Conservation (phyloP, 108 stramenopile genomes). For the Skeletonema costatum region DNA sequence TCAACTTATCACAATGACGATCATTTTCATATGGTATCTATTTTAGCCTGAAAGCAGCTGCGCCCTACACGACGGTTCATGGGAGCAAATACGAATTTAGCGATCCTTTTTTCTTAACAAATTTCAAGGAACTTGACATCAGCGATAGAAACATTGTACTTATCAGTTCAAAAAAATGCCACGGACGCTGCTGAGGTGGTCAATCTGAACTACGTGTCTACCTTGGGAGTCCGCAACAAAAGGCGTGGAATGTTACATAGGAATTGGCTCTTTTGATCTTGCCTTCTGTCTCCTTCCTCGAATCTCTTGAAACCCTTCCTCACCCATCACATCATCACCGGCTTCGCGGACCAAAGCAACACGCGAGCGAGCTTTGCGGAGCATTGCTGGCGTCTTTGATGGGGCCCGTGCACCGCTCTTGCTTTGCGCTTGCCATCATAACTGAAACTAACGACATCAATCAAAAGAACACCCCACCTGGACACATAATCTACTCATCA, state of each 20-base stretch:
- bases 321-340: neutral
- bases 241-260: neutral
- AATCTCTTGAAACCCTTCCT: neutral
- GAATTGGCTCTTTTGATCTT: neutral
- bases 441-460: neutral
- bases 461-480: neutral
- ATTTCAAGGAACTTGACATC: neutral
- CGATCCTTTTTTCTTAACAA: neutral
- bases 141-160: neutral
- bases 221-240: neutral
- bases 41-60: neutral
- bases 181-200: neutral
- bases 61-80: neutral
- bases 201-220: neutral
- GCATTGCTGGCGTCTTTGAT: too few species aligned
- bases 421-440: neutral
- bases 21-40: neutral
- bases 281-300: neutral
- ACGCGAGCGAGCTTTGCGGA: too few species aligned
- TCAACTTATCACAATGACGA: neutral
- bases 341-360: neutral
- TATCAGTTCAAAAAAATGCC: neutral
- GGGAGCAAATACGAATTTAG: neutral
- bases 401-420: neutral
- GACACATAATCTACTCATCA: neutral